Evolutionary conservation across 2,329 filamentous ascomycete species (phyloP).

Genomic region (Xylariaceae sp.): DNA sequence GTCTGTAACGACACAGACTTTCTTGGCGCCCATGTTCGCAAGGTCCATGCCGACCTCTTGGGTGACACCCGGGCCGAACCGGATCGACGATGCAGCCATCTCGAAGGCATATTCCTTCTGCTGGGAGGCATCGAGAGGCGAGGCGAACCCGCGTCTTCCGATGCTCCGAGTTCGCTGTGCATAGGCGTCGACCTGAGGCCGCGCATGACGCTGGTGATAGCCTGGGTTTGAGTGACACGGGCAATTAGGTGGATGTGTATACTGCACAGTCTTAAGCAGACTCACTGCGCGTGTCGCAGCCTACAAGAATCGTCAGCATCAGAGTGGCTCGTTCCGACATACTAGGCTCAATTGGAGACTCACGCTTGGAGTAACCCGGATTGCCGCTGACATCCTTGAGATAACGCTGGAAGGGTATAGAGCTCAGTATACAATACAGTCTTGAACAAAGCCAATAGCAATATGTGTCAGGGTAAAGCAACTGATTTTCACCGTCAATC

Average conservation of each 20-base stretch:
- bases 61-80: constrained; percentile 89
- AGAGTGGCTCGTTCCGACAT: background rate
- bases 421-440: no score
- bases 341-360: constrained; percentile 17
- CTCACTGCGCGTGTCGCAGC: constrained; percentile 62
- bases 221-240: constrained; percentile 90
- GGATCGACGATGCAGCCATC: constrained; percentile 92
- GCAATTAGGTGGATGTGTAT: constrained; percentile 79
- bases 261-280: constrained; percentile 85
- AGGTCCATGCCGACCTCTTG: constrained; percentile 98
- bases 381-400: constrained; percentile 28
- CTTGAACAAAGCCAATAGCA: no score
- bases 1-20: constrained; percentile 91
- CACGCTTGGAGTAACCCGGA: constrained; percentile 35
- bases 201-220: constrained; percentile 66
- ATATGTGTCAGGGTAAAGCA: no score
- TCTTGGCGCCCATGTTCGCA: constrained; percentile 80
- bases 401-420: no score
- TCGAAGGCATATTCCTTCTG: constrained; percentile 98
- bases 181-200: constrained; percentile 42
- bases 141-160: constrained; percentile 58
- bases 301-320: constrained; percentile 32
- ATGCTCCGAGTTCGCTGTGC: constrained; percentile 41
- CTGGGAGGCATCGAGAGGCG: constrained; percentile 65
- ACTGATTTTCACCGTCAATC: no score